Evolutionary conservation across 2,329 filamentous ascomycete species (phyloP).

Genomic region (Mollisia scopiformis): DNA sequence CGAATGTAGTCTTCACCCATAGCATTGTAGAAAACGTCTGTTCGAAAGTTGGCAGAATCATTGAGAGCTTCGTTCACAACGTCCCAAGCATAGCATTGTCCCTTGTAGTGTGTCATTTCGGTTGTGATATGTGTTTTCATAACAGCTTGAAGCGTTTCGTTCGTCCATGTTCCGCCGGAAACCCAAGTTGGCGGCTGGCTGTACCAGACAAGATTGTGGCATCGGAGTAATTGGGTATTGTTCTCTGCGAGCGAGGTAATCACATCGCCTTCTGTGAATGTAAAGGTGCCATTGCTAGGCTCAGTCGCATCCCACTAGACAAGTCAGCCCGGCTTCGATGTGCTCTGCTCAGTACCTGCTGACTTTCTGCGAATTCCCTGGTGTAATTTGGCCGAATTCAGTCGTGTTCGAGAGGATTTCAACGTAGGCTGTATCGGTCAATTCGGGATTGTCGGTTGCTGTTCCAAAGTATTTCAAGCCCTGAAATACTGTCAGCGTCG

Average conservation of each 20-base stretch:
- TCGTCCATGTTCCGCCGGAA: conserved; percentile 53
- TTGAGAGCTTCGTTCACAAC: conserved; percentile 62
- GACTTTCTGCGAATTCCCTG: conserved; percentile 23
- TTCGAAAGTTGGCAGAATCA: conserved; percentile 50
- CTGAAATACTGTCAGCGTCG: not conserved
- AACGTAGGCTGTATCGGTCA: conserved; percentile 16
- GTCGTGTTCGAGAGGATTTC: conserved; percentile 18
- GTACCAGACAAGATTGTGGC: conserved; percentile 60
- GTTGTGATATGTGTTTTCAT: conserved; percentile 63
- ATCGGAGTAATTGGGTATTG: conserved; percentile 52
- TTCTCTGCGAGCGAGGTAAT: conserved; percentile 14
- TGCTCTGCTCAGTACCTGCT: not conserved
- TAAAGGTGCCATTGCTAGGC: conserved; percentile 11
- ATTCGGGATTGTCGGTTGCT: conserved; percentile 20
- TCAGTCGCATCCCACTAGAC: conserved; percentile 19
- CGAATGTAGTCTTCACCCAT: conserved; percentile 60
- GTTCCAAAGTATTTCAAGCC: conserved; percentile 25
- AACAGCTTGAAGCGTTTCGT: conserved; percentile 54
- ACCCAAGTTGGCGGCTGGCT: conserved; percentile 21
- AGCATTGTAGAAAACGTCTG: conserved; percentile 45
- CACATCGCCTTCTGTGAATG: conserved; percentile 19
- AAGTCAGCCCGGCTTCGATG: not conserved
- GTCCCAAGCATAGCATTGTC: conserved; percentile 65
- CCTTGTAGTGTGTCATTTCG: conserved; percentile 59
- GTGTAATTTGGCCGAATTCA: conserved; percentile 21